These are phyloP conservation scores for Chlorella variabilis DNA, from an alignment of 163 green algal genomes.

Conservation along the genomic window DNA sequence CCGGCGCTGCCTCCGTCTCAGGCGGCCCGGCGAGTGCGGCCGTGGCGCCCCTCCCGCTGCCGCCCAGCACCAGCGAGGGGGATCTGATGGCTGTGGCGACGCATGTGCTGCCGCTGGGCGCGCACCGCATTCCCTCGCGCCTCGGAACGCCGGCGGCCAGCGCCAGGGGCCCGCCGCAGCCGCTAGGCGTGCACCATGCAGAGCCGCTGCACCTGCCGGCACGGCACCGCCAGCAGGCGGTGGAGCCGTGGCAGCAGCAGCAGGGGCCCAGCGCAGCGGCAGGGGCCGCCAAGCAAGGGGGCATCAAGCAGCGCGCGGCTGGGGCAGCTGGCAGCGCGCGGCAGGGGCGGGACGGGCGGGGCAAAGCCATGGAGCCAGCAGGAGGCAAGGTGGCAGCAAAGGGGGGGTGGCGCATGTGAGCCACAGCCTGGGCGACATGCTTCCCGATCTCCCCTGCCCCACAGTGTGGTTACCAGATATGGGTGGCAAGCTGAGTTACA, in stretches of 20 bases:
- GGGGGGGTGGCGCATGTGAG: too few relatives aligned
- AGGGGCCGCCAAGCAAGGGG: too few relatives aligned
- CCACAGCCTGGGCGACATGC: too few relatives aligned
- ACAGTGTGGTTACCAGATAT: too few relatives aligned
- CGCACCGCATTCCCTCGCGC: constrained; percentile 10
- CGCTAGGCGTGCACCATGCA: not conserved
- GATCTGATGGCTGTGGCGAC: constrained; percentile 6
- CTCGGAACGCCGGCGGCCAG: not conserved
- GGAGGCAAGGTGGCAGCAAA: too few relatives aligned
- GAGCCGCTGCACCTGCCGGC: not conserved
- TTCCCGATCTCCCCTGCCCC: too few relatives aligned
- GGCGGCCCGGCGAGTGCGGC: not conserved
- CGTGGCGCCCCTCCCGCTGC: not conserved
- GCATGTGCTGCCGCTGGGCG: constrained; percentile 20
- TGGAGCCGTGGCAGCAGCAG: constrained; percentile 13
- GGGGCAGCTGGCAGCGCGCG: too few relatives aligned
- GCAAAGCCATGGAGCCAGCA: too few relatives aligned
- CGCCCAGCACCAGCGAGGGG: not conserved
- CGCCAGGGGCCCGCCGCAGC: not conserved
- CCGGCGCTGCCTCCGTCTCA: not conserved
- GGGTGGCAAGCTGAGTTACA: too few relatives aligned
- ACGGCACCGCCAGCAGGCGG: not conserved
- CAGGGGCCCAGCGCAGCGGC: not conserved
- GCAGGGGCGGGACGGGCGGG: too few relatives aligned
- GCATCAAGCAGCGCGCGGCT: not conserved